phyloP scores from a whole-genome alignment of 2,329 filamentous ascomycete species.

The Sarocladium strictum region DNA sequence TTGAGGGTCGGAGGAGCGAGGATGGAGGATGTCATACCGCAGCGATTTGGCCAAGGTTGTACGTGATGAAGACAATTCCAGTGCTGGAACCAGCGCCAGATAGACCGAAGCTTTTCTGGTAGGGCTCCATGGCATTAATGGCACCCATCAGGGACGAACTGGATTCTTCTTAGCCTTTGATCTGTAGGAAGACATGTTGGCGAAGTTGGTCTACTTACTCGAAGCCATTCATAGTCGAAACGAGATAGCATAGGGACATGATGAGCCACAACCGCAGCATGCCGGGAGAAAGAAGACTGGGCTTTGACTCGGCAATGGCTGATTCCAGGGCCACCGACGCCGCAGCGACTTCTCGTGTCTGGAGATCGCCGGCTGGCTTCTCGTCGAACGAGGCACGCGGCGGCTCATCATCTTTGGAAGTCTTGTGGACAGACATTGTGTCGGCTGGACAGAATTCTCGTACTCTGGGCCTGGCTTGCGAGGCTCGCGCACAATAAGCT shows the following conservation, averaged over 20 bases:
- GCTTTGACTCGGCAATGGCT: constrained; percentile 13
- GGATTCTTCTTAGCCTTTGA: background rate
- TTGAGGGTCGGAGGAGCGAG: background rate
- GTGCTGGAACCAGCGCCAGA: constrained; percentile 37
- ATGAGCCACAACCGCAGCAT: constrained; percentile 27
- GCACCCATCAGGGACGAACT: constrained; percentile 17
- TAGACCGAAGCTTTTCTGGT: constrained; percentile 38
- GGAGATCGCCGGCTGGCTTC: background rate
- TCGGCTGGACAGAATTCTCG: background rate
- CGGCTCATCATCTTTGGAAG: background rate
- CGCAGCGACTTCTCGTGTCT: constrained; percentile 7
- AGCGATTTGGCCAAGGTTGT: constrained; percentile 41
- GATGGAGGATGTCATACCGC: constrained; percentile 18
- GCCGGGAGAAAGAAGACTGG: constrained; percentile 15
- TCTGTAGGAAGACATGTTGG: background rate
- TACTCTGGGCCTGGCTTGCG: background rate
- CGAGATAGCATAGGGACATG: constrained; percentile 20
- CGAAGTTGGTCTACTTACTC: constrained; percentile 11
- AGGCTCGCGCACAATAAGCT: background rate
- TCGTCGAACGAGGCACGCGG: background rate
- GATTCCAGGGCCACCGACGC: constrained; percentile 11
- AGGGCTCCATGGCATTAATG: constrained; percentile 41
- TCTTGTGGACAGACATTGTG: background rate
- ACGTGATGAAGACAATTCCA: constrained; percentile 38
- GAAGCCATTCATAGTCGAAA: constrained; percentile 24